phyloP scores from a whole-genome alignment of 768 basidiomycete species.

The Agrocybe pediades region DNA sequence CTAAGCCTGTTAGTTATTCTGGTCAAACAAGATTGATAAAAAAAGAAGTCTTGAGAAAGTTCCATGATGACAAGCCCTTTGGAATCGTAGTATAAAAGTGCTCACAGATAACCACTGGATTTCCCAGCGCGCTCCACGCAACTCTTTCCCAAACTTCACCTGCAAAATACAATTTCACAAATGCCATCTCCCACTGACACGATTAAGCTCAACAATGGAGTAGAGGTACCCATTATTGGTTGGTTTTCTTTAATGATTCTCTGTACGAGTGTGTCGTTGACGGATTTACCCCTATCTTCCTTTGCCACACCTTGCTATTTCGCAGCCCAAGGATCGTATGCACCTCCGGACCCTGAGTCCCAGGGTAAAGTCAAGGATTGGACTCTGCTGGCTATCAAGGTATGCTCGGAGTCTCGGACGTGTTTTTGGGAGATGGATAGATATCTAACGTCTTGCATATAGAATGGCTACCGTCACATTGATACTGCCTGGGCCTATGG shows the following conservation, averaged over 20 bases:
- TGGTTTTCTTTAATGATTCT: not conserved
- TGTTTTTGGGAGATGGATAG: not conserved
- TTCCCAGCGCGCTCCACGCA: no score
- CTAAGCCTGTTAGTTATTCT: not conserved
- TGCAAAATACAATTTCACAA: not conserved
- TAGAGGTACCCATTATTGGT: conserved; percentile 37
- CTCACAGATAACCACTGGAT: no score
- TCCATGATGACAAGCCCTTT: no score
- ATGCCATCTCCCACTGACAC: conserved; percentile 4
- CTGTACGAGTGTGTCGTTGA: no score
- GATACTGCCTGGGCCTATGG: conserved; percentile 40
- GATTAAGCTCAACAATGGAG: conserved; percentile 32
- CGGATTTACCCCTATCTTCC: not conserved
- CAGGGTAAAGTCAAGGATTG: conserved; percentile 36
- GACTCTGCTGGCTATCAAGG: conserved; percentile 42
- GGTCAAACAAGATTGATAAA: not conserved
- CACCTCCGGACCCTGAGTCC: conserved; percentile 33
- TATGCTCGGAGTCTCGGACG: conserved; percentile 3
- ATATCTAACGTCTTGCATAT: not conserved
- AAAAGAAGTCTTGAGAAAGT: not conserved
- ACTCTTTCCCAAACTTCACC: no score
- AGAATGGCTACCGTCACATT: conserved; percentile 45
- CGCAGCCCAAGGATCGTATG: conserved; percentile 42
- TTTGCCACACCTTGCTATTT: not conserved
- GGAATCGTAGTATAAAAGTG: no score